Percentiles rank a stretch among this genome's conserved stretches.
Evolutionary conservation across 495 filamentous ascomycete genomes (phyloP).

Genomic region (Annulohypoxylon bovei): DNA sequence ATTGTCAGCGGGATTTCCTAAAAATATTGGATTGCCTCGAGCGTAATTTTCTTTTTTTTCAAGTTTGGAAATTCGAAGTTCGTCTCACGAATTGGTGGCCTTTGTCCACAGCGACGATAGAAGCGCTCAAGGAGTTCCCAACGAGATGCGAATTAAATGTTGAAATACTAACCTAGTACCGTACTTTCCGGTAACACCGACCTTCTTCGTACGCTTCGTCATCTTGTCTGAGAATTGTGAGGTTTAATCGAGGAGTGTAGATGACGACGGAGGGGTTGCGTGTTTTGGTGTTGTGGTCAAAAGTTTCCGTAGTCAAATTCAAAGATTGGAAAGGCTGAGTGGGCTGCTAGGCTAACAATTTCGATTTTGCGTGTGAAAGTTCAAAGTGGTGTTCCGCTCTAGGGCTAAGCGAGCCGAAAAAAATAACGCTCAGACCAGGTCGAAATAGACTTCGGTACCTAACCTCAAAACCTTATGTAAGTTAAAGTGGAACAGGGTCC

Average conservation of each 20-base stretch:
- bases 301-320: constrained; percentile 34
- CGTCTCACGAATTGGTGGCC: not conserved
- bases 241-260: constrained; percentile 53
- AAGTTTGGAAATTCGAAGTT: not conserved
- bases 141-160: constrained; percentile 13
- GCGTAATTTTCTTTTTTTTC: constrained; percentile 1
- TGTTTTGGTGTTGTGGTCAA: constrained; percentile 32
- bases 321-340: constrained; percentile 12
- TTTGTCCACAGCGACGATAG: not conserved
- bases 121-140: constrained; percentile 11
- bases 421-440: constrained; percentile 25
- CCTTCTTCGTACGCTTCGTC: constrained; percentile 99
- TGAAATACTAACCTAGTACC: constrained; percentile 63
- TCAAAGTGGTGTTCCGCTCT: constrained; percentile 20
- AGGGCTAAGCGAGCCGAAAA: constrained; percentile 38
- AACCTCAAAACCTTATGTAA: not conserved
- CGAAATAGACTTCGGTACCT: not conserved
- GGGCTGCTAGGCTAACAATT: constrained; percentile 25
- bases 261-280: constrained; percentile 34
- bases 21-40: not conserved
- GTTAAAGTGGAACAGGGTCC: not conserved
- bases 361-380: constrained; percentile 23
- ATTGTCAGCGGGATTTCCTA: constrained; percentile 8
- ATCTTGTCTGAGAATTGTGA: constrained; percentile 68
- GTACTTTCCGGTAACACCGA: constrained; percentile 80